phyloP scores from a whole-genome alignment of 2,329 filamentous ascomycete species.

The Xylaria digitata region DNA sequence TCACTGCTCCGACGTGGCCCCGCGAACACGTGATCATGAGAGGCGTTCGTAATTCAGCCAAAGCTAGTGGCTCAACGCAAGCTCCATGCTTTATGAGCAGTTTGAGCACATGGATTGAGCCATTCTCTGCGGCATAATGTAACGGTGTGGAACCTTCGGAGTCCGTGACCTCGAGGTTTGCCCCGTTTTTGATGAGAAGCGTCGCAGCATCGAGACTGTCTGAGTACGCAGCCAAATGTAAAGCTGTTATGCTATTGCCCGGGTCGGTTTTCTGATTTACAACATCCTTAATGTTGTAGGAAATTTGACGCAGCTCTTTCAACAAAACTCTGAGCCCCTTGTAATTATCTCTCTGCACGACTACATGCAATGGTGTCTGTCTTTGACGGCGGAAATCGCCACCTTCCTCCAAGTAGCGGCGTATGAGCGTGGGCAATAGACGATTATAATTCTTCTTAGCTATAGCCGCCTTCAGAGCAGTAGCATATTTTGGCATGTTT shows the following conservation, averaged over 20 bases:
- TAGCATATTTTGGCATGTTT: conserved; percentile 1
- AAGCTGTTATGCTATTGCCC: neutral
- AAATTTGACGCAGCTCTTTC: neutral
- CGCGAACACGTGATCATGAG: neutral
- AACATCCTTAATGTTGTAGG: neutral
- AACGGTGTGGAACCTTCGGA: neutral
- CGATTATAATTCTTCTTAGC: neutral
- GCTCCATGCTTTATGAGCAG: conserved; percentile 10
- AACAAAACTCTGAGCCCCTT: conserved; percentile 7
- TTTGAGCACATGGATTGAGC: conserved; percentile 6
- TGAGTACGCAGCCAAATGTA: neutral
- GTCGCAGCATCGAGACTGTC: neutral
- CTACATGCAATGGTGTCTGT: conserved; percentile 10
- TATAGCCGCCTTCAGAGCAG: conserved; percentile 14
- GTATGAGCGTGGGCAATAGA: neutral
- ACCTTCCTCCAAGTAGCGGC: neutral
- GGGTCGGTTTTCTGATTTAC: conserved; percentile 8
- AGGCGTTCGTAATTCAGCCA: neutral
- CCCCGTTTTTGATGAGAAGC: conserved; percentile 1
- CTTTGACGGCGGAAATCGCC: neutral
- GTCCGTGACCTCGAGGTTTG: conserved; percentile 1
- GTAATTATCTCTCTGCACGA: neutral
- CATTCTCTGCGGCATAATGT: neutral
- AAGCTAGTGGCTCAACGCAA: neutral
- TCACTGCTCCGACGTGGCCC: neutral